Percentiles rank a stretch among this genome's conserved stretches.
Evolutionary conservation across 129 eudicot genomes (phyloP).

Genomic region (Arctium minus): DNA sequence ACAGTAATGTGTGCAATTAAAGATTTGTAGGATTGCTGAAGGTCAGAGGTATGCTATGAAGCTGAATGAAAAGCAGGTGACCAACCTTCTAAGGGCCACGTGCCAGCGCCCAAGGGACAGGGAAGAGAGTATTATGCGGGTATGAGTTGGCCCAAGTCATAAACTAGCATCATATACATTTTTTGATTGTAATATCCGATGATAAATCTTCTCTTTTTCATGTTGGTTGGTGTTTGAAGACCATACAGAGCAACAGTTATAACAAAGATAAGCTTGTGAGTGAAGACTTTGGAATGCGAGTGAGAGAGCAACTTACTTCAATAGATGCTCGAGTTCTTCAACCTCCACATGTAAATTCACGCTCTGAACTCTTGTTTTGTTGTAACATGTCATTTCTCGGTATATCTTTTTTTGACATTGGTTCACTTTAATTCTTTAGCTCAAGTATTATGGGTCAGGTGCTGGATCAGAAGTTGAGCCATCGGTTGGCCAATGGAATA

Average conservation of each 20-base stretch:
- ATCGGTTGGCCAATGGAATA: slow-evolving; percentile 78
- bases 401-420: neutral
- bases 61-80: slow-evolving; percentile 70
- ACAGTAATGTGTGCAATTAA: neutral
- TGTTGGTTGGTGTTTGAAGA: slow-evolving; percentile 31
- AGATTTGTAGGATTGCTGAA: slow-evolving; percentile 48
- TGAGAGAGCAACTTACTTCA: slow-evolving; percentile 31
- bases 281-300: slow-evolving; percentile 69
- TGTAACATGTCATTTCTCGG: neutral
- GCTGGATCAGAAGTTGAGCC: slow-evolving; percentile 45
- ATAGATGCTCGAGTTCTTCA: slow-evolving; percentile 79
- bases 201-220: neutral
- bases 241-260: slow-evolving; percentile 40
- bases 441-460: slow-evolving; percentile 57
- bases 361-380: neutral
- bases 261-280: slow-evolving; percentile 29
- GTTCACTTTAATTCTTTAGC: slow-evolving; percentile 27
- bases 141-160: neutral
- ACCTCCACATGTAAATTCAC: slow-evolving; percentile 35
- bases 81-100: slow-evolving; percentile 51
- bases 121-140: slow-evolving; percentile 38
- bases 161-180: neutral
- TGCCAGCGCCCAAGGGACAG: slow-evolving; percentile 63
- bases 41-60: slow-evolving; percentile 59
- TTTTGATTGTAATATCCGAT: neutral